A percentile compares a stretch with the other conserved stretches of the same genome.
These are phyloP conservation scores for Strigomonas culicis DNA, from an alignment of 208 protist species.

Conservation along the genomic window DNA sequence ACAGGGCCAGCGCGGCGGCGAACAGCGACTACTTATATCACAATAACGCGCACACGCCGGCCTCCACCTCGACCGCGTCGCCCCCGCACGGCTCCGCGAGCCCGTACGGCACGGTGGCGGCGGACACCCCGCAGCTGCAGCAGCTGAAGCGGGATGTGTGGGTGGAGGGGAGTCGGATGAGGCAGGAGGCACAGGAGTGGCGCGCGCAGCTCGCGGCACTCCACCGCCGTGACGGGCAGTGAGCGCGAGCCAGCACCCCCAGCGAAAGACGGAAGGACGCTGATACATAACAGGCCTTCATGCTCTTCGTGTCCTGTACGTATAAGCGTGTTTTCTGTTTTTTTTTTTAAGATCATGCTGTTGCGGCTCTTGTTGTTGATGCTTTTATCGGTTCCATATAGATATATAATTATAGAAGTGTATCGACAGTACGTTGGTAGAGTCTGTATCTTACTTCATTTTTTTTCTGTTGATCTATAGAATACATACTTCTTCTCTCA, in stretches of 20 bases:
- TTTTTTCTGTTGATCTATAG: conserved; percentile 2
- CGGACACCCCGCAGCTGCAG: conserved; percentile 20
- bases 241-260: not conserved
- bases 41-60: too few relatives aligned
- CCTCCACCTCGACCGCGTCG: too few relatives aligned
- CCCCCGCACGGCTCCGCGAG: too few relatives aligned
- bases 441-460: conserved; percentile 2
- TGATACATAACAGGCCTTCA: not conserved
- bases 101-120: too few relatives aligned
- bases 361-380: not conserved
- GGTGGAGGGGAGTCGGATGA: conserved; percentile 46
- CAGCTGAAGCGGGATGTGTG: conserved; percentile 47
- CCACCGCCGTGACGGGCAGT: not conserved
- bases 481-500: not conserved
- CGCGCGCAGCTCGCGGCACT: not conserved
- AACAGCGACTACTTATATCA: too few relatives aligned
- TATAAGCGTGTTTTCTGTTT: conserved; percentile 8
- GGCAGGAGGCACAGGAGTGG: conserved; percentile 23
- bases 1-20: too few relatives aligned
- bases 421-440: not conserved
- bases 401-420: not conserved
- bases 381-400: not conserved
- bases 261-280: too few relatives aligned
- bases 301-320: conserved; percentile 13
- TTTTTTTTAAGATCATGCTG: not conserved